Conservation (phyloP, 306 rosid species). For the Fagus crenata region DNA sequence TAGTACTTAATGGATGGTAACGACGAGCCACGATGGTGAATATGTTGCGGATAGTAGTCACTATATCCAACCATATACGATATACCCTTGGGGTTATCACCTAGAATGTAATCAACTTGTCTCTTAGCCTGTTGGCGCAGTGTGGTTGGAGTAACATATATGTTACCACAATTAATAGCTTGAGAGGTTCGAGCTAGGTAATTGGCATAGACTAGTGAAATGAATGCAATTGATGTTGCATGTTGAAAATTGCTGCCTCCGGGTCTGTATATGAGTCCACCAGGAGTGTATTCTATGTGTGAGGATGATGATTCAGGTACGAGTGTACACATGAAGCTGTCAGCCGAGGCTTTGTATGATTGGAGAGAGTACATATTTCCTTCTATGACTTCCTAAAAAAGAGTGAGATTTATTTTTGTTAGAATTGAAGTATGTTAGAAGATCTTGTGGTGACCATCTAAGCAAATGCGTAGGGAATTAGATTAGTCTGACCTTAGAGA, state of each 20-base stretch:
- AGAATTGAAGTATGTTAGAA: too few species aligned
- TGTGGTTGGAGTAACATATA: constrained; percentile 52
- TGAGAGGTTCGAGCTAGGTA: constrained; percentile 63
- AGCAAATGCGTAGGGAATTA: background rate
- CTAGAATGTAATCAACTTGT: constrained; percentile 90
- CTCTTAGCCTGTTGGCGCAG: constrained; percentile 64
- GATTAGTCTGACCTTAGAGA: constrained; percentile 63
- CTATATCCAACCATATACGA: constrained; percentile 94
- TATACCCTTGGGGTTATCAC: constrained; percentile 68
- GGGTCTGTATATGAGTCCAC: constrained; percentile 84
- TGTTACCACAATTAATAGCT: constrained; percentile 66
- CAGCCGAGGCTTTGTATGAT: constrained; percentile 77
- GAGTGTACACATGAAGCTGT: constrained; percentile 80
- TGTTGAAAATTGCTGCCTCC: constrained; percentile 97
- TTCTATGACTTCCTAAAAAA: constrained; percentile 72
- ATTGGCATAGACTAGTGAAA: constrained; percentile 68
- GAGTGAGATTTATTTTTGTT: too few species aligned
- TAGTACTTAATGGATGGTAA: constrained; percentile 76
- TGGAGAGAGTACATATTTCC: constrained; percentile 57
- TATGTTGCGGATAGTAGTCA: constrained; percentile 58
- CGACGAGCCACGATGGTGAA: constrained; percentile 91
- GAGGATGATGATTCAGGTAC: constrained; percentile 70
- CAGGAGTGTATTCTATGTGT: constrained; percentile 78
- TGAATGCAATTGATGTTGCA: constrained; percentile 75
- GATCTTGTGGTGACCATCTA: background rate